Conservation (phyloP, 495 filamentous ascomycete species). For the Daldinia bambusicola region DNA sequence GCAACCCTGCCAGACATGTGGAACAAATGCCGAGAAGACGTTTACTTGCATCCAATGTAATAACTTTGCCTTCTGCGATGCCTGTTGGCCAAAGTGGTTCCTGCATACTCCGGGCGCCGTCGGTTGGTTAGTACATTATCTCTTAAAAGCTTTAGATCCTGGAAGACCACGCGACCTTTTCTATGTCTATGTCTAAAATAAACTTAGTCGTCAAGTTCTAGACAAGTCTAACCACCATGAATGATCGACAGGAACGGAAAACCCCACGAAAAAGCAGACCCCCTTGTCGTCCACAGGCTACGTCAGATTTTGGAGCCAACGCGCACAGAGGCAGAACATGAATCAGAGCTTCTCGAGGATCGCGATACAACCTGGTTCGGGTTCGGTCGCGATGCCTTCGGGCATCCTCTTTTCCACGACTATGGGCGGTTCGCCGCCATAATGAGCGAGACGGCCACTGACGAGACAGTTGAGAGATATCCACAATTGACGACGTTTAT, state of each 20-base stretch:
- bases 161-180: slow-evolving; percentile 7
- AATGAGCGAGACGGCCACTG: slow-evolving; percentile 50
- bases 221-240: slow-evolving; percentile 42
- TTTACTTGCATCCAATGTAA: slow-evolving; percentile 53
- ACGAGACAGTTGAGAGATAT: slow-evolving; percentile 47
- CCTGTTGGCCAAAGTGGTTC: slow-evolving; percentile 53
- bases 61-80: slow-evolving; percentile 57
- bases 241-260: slow-evolving; percentile 51
- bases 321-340: slow-evolving; percentile 45
- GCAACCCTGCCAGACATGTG: slow-evolving; percentile 47
- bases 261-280: slow-evolving; percentile 50
- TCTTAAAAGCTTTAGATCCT: slow-evolving; percentile 42
- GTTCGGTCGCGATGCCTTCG: slow-evolving; percentile 48
- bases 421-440: slow-evolving; percentile 54
- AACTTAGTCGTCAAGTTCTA: neutral
- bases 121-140: slow-evolving; percentile 47
- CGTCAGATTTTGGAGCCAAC: slow-evolving; percentile 47
- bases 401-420: slow-evolving; percentile 52
- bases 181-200: slow-evolving; percentile 14
- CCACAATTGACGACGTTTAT: slow-evolving; percentile 62
- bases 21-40: slow-evolving; percentile 39
- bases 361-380: slow-evolving; percentile 63
- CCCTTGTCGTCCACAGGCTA: slow-evolving; percentile 43
- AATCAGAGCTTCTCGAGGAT: slow-evolving; percentile 49
- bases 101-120: slow-evolving; percentile 49